Percentiles rank a stretch among this genome's conserved stretches.
These are phyloP conservation scores for Candida railenensis DNA, from an alignment of 805 yeast species.

Conservation along the genomic window DNA sequence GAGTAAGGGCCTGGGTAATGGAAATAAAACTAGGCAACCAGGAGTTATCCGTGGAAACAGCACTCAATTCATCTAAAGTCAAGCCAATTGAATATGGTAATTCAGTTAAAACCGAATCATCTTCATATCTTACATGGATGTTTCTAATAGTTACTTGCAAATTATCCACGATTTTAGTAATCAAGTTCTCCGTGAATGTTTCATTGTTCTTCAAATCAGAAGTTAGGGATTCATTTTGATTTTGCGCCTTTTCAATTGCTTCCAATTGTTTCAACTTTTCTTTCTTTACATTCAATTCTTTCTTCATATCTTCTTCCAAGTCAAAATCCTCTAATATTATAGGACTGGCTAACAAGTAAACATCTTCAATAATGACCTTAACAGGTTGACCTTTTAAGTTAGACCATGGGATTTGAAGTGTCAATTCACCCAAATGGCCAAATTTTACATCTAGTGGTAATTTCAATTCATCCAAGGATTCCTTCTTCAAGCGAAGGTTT, in stretches of 20 bases:
- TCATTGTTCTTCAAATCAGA: constrained; percentile 56
- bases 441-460: constrained; percentile 84
- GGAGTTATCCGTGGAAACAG: constrained; percentile 79
- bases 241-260: constrained; percentile 51
- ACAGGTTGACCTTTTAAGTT: constrained; percentile 92
- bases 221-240: constrained; percentile 24
- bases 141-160: constrained; percentile 87
- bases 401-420: constrained; percentile 95
- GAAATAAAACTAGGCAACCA: constrained; percentile 89
- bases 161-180: constrained; percentile 90
- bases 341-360: constrained; percentile 79
- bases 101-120: constrained; percentile 66
- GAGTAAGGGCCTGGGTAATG: constrained; percentile 61
- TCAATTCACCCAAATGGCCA: constrained; percentile 87
- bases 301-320: constrained; percentile 56
- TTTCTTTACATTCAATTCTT: constrained; percentile 60
- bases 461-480: constrained; percentile 81
- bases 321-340: constrained; percentile 55
- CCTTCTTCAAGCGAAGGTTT: constrained; percentile 77
- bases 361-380: constrained; percentile 81
- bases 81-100: constrained; percentile 80
- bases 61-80: constrained; percentile 82
- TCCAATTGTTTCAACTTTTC: constrained; percentile 69
- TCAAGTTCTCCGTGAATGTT: constrained; percentile 79
- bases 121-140: constrained; percentile 92